Percentiles rank a stretch among this genome's conserved stretches.
phyloP scores from a whole-genome alignment of 495 filamentous ascomycete species.

The Penicillium diatomitis region DNA sequence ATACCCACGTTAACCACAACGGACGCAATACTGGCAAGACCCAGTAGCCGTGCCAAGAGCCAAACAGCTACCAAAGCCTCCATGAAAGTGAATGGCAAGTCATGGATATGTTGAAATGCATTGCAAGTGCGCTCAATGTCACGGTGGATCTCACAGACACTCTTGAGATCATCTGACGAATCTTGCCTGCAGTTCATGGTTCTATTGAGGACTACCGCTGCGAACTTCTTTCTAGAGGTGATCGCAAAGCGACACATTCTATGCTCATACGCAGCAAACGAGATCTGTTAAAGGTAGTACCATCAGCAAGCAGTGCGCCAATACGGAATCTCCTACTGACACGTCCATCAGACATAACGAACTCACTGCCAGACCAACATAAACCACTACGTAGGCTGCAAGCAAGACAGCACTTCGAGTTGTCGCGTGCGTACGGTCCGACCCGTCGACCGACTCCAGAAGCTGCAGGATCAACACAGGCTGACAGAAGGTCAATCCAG shows the following conservation, averaged over 20 bases:
- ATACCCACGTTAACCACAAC: constrained; percentile 36
- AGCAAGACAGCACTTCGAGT: constrained; percentile 46
- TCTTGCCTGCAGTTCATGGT: constrained; percentile 14
- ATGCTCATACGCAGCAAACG: constrained; percentile 41
- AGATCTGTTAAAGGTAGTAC: constrained; percentile 7
- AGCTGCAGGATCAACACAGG: constrained; percentile 50
- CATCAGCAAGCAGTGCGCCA: neutral
- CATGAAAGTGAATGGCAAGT: constrained; percentile 40
- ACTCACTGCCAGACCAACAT: constrained; percentile 44
- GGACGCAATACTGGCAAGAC: constrained; percentile 34
- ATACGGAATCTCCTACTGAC: no score
- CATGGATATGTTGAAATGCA: constrained; percentile 31
- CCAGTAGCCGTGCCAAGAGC: constrained; percentile 43
- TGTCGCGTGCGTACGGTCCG: constrained; percentile 15
- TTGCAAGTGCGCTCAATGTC: constrained; percentile 39
- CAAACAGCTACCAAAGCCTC: constrained; percentile 46
- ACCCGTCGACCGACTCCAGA: constrained; percentile 30
- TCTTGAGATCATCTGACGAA: no score
- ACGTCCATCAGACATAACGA: neutral
- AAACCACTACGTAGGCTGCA: constrained; percentile 47
- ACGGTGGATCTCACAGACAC: constrained; percentile 41
- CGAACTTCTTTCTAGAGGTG: constrained; percentile 44
- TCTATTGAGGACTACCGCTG: constrained; percentile 39
- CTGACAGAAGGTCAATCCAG: constrained; percentile 49
- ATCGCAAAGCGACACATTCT: constrained; percentile 39